phyloP scores from a whole-genome alignment of 208 protist genomes.

The Novymonas esmeraldas region DNA sequence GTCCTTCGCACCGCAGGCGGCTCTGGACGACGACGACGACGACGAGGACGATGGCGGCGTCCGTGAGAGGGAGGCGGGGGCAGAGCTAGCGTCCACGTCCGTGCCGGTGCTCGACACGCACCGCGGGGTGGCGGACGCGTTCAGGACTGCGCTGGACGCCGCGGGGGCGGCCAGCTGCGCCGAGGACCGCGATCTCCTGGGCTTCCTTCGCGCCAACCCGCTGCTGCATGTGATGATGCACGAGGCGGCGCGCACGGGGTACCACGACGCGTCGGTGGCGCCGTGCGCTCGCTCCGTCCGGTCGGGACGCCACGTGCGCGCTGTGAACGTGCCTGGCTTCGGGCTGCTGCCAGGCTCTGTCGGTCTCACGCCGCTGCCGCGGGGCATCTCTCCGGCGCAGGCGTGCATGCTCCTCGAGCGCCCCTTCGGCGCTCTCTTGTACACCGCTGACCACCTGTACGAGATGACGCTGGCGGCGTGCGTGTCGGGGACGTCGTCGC shows the following conservation, averaged over 20 bases:
- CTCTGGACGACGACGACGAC: no score
- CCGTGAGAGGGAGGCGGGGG: no score
- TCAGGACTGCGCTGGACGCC: constrained; percentile 1
- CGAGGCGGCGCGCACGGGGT: not conserved
- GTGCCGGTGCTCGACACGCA: not conserved
- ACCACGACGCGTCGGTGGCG: not conserved
- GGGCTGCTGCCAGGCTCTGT: constrained; percentile 21
- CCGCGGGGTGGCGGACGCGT: not conserved
- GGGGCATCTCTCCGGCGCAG: not conserved
- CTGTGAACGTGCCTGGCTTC: constrained; percentile 23
- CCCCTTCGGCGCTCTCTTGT: constrained; percentile 6
- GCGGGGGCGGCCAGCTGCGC: not conserved
- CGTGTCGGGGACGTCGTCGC: no score
- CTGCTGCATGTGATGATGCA: constrained; percentile 24
- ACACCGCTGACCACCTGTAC: constrained; percentile 20
- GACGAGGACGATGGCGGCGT: no score
- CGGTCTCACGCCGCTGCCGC: constrained; percentile 13
- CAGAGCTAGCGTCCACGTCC: no score
- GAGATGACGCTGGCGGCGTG: constrained; percentile 17
- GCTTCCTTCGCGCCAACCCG: constrained; percentile 16
- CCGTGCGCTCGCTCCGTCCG: not conserved
- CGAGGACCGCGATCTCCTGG: constrained; percentile 14
- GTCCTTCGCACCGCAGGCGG: no score
- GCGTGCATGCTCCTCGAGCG: constrained; percentile 15
- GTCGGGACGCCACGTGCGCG: not conserved